Evolutionary conservation across 2,329 filamentous ascomycete genomes (phyloP), one percentile per base, ranked within the genome.

Genomic region (Hymenoscyphus salicellus): DNA sequence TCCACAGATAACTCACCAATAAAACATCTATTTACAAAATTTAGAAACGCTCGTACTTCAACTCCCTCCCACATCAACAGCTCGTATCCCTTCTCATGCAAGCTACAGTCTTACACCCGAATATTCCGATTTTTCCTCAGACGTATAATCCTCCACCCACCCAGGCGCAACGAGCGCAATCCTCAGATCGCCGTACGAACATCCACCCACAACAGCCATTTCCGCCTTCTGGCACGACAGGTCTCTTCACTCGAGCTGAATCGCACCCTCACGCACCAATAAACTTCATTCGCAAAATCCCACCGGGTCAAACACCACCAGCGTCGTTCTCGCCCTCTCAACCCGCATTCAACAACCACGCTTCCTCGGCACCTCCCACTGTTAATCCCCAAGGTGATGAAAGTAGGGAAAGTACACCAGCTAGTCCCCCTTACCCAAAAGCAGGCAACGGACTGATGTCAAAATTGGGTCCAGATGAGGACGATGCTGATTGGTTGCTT

Each of bases 81-180:
- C 80, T 93, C 0, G 84, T 92, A 57, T 83, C 84, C 61, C 81
- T 92, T 32, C 79, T 92, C 41, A 79, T 91, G 65, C 83, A 84
- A 67, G 82, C 86, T 64, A 85, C 84, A 32, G 82, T 83, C 57
- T 76, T 85, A 1, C 82, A 90, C 66, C 88, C 89, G 2, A 83
- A 87, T 61, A 78, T 93, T 5, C 85, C 88, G 5, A 79, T 93
- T 61, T 92, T 91, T 71, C 83, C 81, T 41, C 62, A 67, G 20
- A 67, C 64, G 26, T 62, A 67, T 55, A 64, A 64, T 32, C 38
- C 55, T 17, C 63, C 64, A 46, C 33, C 49, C 23, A 56, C 60
- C 52, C 66, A 69, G 33, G 60, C 69, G 46, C 59, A 67, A 55
- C 58, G 49, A 56, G 63, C 69, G 61, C 55, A 63, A 43, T 63